Evolutionary conservation across 108 stramenopile genomes (phyloP).

Genomic region (Nannochloropsis gaditana): DNA sequence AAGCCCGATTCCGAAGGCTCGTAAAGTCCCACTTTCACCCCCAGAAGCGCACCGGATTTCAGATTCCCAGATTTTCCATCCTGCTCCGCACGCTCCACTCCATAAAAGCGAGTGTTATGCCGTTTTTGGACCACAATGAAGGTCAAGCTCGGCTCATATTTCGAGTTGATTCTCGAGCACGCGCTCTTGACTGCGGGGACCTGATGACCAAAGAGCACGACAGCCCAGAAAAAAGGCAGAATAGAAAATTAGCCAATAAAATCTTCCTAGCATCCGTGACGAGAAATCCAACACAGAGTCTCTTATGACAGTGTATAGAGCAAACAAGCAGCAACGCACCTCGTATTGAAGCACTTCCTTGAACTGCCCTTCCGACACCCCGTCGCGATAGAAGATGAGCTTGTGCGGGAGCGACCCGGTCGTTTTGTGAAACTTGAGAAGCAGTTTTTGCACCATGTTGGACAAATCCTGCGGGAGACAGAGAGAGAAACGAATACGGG

Average conservation of each 20-base stretch:
- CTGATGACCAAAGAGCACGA: background rate
- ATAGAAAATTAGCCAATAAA: too few relatives aligned
- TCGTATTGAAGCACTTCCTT: slow-evolving; percentile 40
- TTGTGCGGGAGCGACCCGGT: slow-evolving; percentile 35
- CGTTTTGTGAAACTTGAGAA: slow-evolving; percentile 31
- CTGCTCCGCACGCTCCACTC: slow-evolving; percentile 4
- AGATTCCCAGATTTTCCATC: slow-evolving; percentile 40
- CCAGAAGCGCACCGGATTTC: slow-evolving; percentile 21
- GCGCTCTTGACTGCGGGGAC: slow-evolving; percentile 40
- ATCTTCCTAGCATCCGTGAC: background rate
- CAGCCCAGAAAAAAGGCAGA: background rate
- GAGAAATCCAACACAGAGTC: background rate
- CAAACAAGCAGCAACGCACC: background rate
- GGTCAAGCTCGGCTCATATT: slow-evolving; percentile 39
- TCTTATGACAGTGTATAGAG: background rate
- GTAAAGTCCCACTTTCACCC: too few relatives aligned
- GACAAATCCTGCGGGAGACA: slow-evolving; percentile 33
- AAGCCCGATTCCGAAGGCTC: too few relatives aligned
- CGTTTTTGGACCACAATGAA: slow-evolving; percentile 50
- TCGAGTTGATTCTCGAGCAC: slow-evolving; percentile 23
- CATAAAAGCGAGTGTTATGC: slow-evolving; percentile 44
- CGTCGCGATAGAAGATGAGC: slow-evolving; percentile 49
- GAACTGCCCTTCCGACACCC: slow-evolving; percentile 51
- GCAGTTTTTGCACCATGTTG: slow-evolving; percentile 35
- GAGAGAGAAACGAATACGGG: background rate